Conservation (phyloP, 495 filamentous ascomycete genomes). For the Lasiosphaeriaceae sp. region DNA sequence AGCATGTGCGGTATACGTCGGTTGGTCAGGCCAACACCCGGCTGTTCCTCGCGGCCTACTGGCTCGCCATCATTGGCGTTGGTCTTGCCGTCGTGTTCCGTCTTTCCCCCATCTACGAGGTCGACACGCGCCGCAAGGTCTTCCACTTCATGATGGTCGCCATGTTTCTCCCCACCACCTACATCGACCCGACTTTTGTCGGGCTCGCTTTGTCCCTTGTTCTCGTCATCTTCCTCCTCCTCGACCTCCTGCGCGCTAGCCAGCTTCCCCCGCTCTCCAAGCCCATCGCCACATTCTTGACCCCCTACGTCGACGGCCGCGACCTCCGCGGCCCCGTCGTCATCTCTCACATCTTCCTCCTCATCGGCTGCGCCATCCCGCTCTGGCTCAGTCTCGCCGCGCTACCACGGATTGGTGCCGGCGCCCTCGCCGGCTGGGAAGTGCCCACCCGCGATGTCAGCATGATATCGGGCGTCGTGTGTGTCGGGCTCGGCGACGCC, state of each 20-base stretch:
- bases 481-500: slow-evolving; percentile 92
- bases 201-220: slow-evolving; percentile 71
- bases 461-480: slow-evolving; percentile 88
- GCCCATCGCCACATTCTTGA: slow-evolving; percentile 77
- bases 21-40: slow-evolving; percentile 78
- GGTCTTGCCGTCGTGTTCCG: slow-evolving; percentile 72
- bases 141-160: slow-evolving; percentile 98
- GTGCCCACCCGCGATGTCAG: slow-evolving; percentile 65
- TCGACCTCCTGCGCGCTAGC: slow-evolving; percentile 84
- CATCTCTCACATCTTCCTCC: slow-evolving; percentile 89
- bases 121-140: slow-evolving; percentile 96
- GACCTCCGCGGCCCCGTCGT: slow-evolving; percentile 93
- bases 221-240: slow-evolving; percentile 76
- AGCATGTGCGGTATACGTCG: slow-evolving; percentile 51
- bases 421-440: slow-evolving; percentile 67
- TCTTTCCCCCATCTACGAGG: slow-evolving; percentile 68
- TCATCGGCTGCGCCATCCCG: slow-evolving; percentile 93
- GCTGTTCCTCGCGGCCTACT: slow-evolving; percentile 73
- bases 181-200: slow-evolving; percentile 78
- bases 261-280: slow-evolving; percentile 85
- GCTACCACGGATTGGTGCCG: slow-evolving; percentile 50
- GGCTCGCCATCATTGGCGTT: slow-evolving; percentile 57
- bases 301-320: slow-evolving; percentile 90
- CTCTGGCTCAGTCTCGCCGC: slow-evolving; percentile 81
- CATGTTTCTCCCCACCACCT: slow-evolving; percentile 86